Evolutionary conservation across 805 yeast species (phyloP).

Genomic region (Scheffersomyces spartinae): DNA sequence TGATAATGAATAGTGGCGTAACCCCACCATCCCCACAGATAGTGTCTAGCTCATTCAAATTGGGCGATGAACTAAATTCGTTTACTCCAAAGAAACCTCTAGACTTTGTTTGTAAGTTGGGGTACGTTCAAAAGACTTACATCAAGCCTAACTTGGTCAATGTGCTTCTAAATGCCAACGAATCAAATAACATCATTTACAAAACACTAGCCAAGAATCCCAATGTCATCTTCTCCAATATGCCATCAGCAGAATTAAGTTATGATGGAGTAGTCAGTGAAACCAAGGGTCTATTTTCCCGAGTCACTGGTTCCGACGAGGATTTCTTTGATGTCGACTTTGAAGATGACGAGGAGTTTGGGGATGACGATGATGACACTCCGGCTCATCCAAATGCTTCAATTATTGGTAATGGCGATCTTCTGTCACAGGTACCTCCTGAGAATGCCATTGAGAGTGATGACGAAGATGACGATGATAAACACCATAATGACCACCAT

Average conservation of each 20-base stretch:
- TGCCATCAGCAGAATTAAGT: slow-evolving; percentile 79
- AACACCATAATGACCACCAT: slow-evolving; percentile 12
- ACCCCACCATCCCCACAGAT: too few species aligned
- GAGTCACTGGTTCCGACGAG: slow-evolving; percentile 85
- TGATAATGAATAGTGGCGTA: slow-evolving; percentile 47
- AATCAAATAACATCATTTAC: slow-evolving; percentile 10
- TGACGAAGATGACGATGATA: slow-evolving; percentile 12
- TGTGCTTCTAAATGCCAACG: slow-evolving; percentile 17
- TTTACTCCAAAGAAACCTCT: too few species aligned
- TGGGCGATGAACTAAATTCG: slow-evolving; percentile 34
- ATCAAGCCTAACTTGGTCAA: slow-evolving; percentile 27
- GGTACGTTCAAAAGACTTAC: slow-evolving; percentile 26
- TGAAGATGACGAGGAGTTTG: slow-evolving; percentile 88
- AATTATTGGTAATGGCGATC: slow-evolving; percentile 7
- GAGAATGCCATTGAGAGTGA: slow-evolving; percentile 27
- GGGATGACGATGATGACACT: slow-evolving; percentile 3
- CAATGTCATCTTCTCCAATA: slow-evolving; percentile 31
- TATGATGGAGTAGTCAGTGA: slow-evolving; percentile 87
- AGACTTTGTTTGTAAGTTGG: slow-evolving; percentile 30
- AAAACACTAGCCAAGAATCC: too few species aligned
- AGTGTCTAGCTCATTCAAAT: too few species aligned
- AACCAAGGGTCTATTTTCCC: slow-evolving; percentile 60
- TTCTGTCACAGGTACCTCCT: slow-evolving; percentile 8
- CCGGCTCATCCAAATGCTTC: too few species aligned
- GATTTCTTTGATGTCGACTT: slow-evolving; percentile 95